Evolutionary conservation across 164 flowering plant genomes (phyloP), one percentile per base, ranked within the genome.

Genomic region (Chimonanthus salicifolius): DNA sequence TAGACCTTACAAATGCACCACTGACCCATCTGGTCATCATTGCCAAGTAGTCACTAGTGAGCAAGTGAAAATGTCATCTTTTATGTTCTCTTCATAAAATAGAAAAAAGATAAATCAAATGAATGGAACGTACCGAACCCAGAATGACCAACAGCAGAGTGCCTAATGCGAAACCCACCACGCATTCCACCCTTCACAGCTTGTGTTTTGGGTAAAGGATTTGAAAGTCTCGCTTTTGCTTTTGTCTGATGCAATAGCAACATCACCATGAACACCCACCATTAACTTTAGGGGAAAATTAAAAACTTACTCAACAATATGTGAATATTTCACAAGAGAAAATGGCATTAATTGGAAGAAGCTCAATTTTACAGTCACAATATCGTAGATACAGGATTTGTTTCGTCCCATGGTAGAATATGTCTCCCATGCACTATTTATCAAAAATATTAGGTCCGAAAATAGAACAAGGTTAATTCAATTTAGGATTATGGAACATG

Each of bases 151-250:
- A 71, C 69, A 49, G 77, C 75, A 69, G 78, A 76, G 71, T 67
- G 85, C 68, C 90, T 88, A 77, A 91, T 87, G 64, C 87, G 90
- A 76, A 88, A 91, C 64, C 97, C 97, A 77, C 97, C 97, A 74
- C 78, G 77, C 85, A 91, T 82, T 72, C 92, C 94, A 71, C 94
- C 94, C 83, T 89, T 91, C 66, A 91, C 89, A 62, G 97, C 92
- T 75, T 86, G 97, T 74, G 88, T 87, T 85, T 88, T 91, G 11
- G 97, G 97, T 78, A 81, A 44, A 70, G 97, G 97, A 84, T 85
- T 91, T 75, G 97, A 87, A 71, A 91, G 91, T 75, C 97, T 84
- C 48, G 89, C 94, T 82, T 74, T 85, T 49, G 88, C 84, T 86
- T 80, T 89, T 6, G 72, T 70, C 97, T 91, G 74, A 50, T 15